phyloP scores from a whole-genome alignment of 805 yeast species.

The Cyberlindnera maritima region DNA sequence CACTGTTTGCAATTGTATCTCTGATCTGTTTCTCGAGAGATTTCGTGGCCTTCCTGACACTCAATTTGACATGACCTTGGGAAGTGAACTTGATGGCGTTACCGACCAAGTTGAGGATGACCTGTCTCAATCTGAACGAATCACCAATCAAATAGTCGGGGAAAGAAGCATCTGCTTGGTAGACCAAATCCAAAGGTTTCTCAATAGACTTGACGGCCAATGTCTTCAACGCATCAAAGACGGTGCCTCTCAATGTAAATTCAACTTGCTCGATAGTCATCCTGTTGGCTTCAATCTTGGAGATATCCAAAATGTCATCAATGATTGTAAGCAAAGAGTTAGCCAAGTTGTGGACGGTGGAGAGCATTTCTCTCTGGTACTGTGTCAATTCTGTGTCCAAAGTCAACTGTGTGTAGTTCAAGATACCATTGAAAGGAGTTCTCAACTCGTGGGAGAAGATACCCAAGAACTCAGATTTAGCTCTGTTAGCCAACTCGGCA shows the following conservation, averaged over 20 bases:
- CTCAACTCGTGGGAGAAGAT: conserved; percentile 87
- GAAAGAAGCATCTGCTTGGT: conserved; percentile 81
- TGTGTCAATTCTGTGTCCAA: conserved; percentile 87
- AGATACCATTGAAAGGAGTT: conserved; percentile 90
- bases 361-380: conserved; percentile 87
- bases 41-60: conserved; percentile 53
- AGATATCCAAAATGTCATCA: conserved; percentile 87
- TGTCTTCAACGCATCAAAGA: conserved; percentile 86
- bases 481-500: conserved; percentile 85
- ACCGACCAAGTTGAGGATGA: conserved; percentile 81
- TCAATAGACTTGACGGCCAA: conserved; percentile 88
- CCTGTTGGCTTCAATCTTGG: conserved; percentile 89
- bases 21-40: conserved; percentile 25
- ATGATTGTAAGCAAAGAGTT: conserved; percentile 82
- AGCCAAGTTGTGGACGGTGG: conserved; percentile 85
- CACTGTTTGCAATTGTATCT: conserved; percentile 29
- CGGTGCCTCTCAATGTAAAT: conserved; percentile 81
- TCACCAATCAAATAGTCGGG: conserved; percentile 87
- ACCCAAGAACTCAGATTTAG: conserved; percentile 87
- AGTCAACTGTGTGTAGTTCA: conserved; percentile 89
- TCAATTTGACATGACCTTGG: conserved; percentile 74
- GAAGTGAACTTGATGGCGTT: conserved; percentile 88
- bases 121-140: conserved; percentile 84
- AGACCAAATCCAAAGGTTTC: conserved; percentile 74
- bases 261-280: conserved; percentile 92